A percentile compares a stretch with the other conserved stretches of the same genome.
Conservation (phyloP, 306 rosid genomes). For the Acacia crassicarpa region DNA sequence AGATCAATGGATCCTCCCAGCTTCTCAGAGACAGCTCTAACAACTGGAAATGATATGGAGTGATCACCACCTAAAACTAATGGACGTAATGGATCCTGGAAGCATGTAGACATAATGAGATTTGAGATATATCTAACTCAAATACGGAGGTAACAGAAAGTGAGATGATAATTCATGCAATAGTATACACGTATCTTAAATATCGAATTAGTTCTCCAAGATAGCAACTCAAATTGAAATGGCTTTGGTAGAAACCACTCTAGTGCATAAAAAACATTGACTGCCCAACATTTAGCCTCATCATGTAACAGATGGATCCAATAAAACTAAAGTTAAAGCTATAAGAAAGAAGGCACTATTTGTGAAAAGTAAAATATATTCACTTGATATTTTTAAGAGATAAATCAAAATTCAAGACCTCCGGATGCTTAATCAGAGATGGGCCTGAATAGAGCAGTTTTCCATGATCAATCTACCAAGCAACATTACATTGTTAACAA, state of each 20-base stretch:
- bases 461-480: neutral
- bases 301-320: neutral
- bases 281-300: constrained; percentile 2
- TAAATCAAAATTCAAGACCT: neutral
- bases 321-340: constrained; percentile 23
- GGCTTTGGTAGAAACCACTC: neutral
- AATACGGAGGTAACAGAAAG: constrained; percentile 14
- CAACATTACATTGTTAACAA: neutral
- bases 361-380: neutral
- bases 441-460: neutral
- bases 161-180: neutral
- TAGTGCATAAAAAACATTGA: constrained; percentile 2
- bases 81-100: constrained; percentile 83
- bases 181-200: constrained; percentile 1
- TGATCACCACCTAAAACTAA: constrained; percentile 97
- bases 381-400: neutral
- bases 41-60: constrained; percentile 89
- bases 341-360: neutral
- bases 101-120: constrained; percentile 14
- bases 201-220: neutral
- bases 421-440: neutral
- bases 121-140: constrained; percentile 16
- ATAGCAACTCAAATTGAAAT: neutral
- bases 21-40: constrained; percentile 90
- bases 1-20: constrained; percentile 90